Conservation (phyloP, 805 yeast genomes). For the Peterozyma toletana region DNA sequence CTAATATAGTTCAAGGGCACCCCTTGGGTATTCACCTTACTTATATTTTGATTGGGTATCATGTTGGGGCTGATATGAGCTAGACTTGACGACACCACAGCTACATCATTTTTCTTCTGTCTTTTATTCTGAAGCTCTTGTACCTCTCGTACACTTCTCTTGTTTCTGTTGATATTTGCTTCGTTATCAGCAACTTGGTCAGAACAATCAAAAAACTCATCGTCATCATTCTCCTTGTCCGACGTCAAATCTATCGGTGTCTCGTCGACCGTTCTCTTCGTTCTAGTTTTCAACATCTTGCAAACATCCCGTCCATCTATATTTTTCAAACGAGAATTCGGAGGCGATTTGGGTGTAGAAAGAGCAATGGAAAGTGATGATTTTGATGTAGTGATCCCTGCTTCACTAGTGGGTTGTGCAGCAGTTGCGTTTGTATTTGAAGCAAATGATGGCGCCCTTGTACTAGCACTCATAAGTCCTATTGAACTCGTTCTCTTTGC, state of each 20-base stretch:
- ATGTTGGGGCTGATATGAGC: no score
- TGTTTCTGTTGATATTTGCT: constrained; percentile 7
- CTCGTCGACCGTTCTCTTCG: neutral
- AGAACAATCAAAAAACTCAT: constrained; percentile 7
- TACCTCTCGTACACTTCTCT: neutral
- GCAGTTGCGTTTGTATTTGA: neutral
- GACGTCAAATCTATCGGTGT: constrained; percentile 6
- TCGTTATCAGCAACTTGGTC: neutral
- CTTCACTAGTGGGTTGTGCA: neutral
- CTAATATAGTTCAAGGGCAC: no score
- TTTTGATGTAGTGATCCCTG: neutral
- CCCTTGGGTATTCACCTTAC: no score
- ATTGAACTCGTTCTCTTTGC: constrained; percentile 3
- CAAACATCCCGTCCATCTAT: neutral
- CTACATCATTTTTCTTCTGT: neutral
- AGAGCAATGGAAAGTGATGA: neutral
- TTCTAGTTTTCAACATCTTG: constrained; percentile 8
- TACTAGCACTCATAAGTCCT: constrained; percentile 1
- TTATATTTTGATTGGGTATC: no score
- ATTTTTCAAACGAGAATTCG: neutral
- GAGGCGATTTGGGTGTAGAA: neutral
- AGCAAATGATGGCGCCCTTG: neutral
- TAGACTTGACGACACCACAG: no score
- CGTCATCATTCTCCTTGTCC: constrained; percentile 20
- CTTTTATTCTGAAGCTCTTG: neutral